Conservation (phyloP, 176 grass and related monocot genomes). For the Luzula sylvatica region DNA sequence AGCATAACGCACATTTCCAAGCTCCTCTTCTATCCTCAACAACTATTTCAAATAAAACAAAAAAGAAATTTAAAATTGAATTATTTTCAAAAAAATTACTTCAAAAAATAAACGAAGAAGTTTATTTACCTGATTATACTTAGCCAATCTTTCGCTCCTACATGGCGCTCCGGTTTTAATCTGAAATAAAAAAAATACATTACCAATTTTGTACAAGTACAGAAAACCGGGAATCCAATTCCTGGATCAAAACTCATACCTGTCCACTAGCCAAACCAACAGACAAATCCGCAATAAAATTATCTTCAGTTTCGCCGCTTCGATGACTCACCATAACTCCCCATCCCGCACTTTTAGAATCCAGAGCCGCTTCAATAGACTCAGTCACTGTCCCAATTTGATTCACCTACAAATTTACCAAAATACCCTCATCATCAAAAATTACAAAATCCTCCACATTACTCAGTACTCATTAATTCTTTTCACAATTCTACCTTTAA, state of each 20-base stretch:
- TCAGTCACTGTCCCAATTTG: constrained; percentile 83
- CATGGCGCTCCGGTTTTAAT: constrained; percentile 97
- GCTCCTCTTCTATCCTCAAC: constrained; percentile 85
- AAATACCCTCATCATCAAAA: neutral
- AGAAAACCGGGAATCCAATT: neutral
- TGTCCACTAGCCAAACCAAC: constrained; percentile 91
- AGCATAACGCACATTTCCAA: constrained; percentile 68
- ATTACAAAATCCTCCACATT: too few relatives aligned
- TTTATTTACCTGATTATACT: constrained; percentile 79
- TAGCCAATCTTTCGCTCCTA: constrained; percentile 76
- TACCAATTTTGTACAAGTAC: too few relatives aligned
- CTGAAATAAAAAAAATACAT: constrained; percentile 31
- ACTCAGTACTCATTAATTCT: neutral
- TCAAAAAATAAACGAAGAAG: neutral
- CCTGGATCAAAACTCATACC: constrained; percentile 25
- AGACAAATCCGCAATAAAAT: constrained; percentile 88
- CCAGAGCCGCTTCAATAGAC: constrained; percentile 87
- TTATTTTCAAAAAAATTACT: neutral
- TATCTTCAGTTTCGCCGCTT: constrained; percentile 98
- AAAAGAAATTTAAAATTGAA: neutral
- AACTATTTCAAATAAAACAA: neutral
- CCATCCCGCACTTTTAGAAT: constrained; percentile 93
- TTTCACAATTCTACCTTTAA: constrained; percentile 49
- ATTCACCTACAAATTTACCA: constrained; percentile 60
- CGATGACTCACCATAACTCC: constrained; percentile 98